These are phyloP conservation scores for Chaetomiaceae sp. DNA, from an alignment of 2,329 filamentous ascomycete species.

Conservation along the genomic window DNA sequence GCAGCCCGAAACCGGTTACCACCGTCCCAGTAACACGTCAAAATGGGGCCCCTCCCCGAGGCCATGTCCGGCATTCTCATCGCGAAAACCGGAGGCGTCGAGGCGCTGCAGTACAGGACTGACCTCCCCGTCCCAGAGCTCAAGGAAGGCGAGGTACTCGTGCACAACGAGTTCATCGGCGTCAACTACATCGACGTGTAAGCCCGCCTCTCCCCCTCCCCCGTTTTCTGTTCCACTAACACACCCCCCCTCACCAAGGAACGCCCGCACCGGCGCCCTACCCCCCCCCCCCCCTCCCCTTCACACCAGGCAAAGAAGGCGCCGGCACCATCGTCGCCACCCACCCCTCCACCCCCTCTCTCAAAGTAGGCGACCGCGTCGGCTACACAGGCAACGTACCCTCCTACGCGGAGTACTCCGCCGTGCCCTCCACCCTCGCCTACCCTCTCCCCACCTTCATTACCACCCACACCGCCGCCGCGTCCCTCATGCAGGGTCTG, in stretches of 20 bases:
- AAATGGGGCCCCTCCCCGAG: slow-evolving; percentile 40
- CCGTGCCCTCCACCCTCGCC: slow-evolving; percentile 42
- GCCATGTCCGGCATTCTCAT: slow-evolving; percentile 70
- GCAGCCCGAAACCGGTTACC: too few relatives aligned
- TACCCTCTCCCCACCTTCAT: slow-evolving; percentile 59
- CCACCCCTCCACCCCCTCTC: slow-evolving; percentile 2
- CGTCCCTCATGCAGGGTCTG: slow-evolving; percentile 70
- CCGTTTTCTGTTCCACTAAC: not conserved
- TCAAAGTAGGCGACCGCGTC: slow-evolving; percentile 63
- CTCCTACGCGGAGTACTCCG: slow-evolving; percentile 55
- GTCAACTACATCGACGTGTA: slow-evolving; percentile 85
- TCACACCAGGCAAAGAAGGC: slow-evolving; percentile 74
- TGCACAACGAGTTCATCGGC: slow-evolving; percentile 74
- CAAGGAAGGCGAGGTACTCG: slow-evolving; percentile 65
- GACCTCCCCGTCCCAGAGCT: slow-evolving; percentile 65
- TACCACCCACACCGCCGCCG: slow-evolving; percentile 56
- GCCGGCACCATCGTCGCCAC: slow-evolving; percentile 57
- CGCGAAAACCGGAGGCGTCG: slow-evolving; percentile 63
- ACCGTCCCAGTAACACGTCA: not conserved
- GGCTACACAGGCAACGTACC: slow-evolving; percentile 55
- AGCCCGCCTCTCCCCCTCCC: slow-evolving; percentile 16
- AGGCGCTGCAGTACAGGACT: slow-evolving; percentile 65
- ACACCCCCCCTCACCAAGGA: slow-evolving; percentile 37
- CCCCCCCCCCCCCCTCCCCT: slow-evolving; percentile 57
- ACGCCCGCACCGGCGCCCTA: slow-evolving; percentile 83